Conservation (phyloP, 1,284 basidiomycete species). For the Sporisorium graminicola region DNA sequence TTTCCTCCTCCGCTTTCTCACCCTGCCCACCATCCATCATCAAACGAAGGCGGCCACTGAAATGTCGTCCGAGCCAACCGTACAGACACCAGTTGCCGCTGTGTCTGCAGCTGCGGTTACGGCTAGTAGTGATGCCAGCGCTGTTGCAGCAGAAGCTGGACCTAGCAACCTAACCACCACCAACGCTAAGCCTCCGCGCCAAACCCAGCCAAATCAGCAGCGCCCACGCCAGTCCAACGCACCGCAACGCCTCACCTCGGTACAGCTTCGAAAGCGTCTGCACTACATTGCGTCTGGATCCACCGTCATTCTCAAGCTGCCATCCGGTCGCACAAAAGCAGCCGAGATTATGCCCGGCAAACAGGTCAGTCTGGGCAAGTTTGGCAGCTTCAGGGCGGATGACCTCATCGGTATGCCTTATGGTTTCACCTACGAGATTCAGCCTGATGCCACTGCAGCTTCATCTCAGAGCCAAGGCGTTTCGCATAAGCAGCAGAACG, state of each 20-base stretch:
- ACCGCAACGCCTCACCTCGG: constrained; percentile 38
- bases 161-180: constrained; percentile 16
- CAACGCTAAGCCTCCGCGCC: constrained; percentile 8
- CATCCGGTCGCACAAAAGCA: constrained; percentile 61
- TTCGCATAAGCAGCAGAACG: constrained; percentile 11
- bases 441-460: constrained; percentile 11
- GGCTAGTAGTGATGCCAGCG: neutral
- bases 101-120: no score
- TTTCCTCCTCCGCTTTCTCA: neutral
- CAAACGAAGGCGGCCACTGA: neutral
- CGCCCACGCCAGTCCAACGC: constrained; percentile 23
- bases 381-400: constrained; percentile 66
- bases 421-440: constrained; percentile 68
- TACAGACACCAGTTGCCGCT: neutral
- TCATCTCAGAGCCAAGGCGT: no score
- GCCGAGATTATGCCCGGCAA: constrained; percentile 57
- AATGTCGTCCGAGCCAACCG: constrained; percentile 20
- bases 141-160: constrained; percentile 11
- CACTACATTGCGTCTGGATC: constrained; percentile 50
- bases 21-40: neutral
- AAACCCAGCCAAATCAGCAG: constrained; percentile 16
- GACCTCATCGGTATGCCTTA: constrained; percentile 67
- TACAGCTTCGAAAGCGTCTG: constrained; percentile 44
- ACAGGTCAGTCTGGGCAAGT: constrained; percentile 67
- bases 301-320: constrained; percentile 59